Evolutionary conservation across 495 filamentous ascomycete genomes (phyloP).

Genomic region (Clavariopsis aquatica): DNA sequence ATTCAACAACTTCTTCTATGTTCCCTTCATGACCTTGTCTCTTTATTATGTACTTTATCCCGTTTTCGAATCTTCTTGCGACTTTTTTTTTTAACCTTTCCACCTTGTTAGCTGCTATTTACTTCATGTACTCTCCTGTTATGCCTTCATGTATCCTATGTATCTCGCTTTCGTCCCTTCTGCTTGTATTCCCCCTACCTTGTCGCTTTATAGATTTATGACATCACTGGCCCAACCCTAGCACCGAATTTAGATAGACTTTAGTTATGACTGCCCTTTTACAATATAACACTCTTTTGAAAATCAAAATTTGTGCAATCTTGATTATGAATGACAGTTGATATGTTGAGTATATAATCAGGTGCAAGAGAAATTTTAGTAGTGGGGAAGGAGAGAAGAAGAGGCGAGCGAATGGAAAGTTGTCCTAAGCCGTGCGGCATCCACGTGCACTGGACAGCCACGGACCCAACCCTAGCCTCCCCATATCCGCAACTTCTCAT

Average conservation of each 20-base stretch:
- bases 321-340: no score
- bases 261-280: not conserved
- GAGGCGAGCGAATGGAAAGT: no score
- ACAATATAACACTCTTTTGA: not conserved
- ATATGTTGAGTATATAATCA: no score
- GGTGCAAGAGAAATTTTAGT: no score
- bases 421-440: no score
- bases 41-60: not conserved
- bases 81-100: not conserved
- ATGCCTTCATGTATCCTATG: not conserved
- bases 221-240: no score
- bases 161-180: not conserved
- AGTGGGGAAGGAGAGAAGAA: no score
- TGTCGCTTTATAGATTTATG: not conserved
- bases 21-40: no score
- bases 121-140: not conserved
- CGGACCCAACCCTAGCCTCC: no score
- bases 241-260: not conserved
- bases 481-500: no score
- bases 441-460: no score
- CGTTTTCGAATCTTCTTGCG: not conserved
- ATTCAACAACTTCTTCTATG: not conserved
- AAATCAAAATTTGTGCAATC: no score
- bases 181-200: not conserved
- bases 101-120: not conserved